Evolutionary conservation across 345 rosid genomes (phyloP).

Genomic region (Limnanthes douglasii): DNA sequence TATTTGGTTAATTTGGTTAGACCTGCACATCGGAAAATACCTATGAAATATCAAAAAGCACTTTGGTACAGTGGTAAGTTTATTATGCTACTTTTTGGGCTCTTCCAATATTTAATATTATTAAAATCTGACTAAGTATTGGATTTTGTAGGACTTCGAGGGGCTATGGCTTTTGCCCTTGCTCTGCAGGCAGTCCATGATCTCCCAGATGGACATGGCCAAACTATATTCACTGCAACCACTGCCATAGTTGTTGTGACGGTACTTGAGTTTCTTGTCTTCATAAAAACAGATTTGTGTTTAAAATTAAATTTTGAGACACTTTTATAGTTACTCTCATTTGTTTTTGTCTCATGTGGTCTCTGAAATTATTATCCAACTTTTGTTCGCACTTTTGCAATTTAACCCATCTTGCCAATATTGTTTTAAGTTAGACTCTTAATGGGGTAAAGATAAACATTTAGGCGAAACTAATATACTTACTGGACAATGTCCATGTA

Average conservation of each 20-base stretch:
- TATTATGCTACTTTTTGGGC: constrained; percentile 4
- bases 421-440: neutral
- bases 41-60: constrained; percentile 86
- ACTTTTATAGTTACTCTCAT: too few species aligned
- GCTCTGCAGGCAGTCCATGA: constrained; percentile 97
- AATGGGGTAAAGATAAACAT: too few species aligned
- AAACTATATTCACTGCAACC: constrained; percentile 93
- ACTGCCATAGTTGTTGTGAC: constrained; percentile 95
- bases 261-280: constrained; percentile 24
- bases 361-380: too few species aligned
- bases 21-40: constrained; percentile 67
- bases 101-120: neutral
- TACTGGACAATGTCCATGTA: too few species aligned
- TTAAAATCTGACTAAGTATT: constrained; percentile 10
- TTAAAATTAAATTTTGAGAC: constrained; percentile 1
- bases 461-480: too few species aligned
- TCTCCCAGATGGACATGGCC: constrained; percentile 98
- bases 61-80: constrained; percentile 99
- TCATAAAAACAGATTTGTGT: neutral
- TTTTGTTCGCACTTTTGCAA: too few species aligned
- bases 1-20: constrained; percentile 83
- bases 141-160: constrained; percentile 60
- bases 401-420: too few species aligned
- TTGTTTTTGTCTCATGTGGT: too few species aligned
- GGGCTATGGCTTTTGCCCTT: constrained; percentile 99